Percentiles rank a stretch among this genome's conserved stretches.
Conservation (phyloP, 2,329 filamentous ascomycete species). For the Alternaria gaisen region DNA sequence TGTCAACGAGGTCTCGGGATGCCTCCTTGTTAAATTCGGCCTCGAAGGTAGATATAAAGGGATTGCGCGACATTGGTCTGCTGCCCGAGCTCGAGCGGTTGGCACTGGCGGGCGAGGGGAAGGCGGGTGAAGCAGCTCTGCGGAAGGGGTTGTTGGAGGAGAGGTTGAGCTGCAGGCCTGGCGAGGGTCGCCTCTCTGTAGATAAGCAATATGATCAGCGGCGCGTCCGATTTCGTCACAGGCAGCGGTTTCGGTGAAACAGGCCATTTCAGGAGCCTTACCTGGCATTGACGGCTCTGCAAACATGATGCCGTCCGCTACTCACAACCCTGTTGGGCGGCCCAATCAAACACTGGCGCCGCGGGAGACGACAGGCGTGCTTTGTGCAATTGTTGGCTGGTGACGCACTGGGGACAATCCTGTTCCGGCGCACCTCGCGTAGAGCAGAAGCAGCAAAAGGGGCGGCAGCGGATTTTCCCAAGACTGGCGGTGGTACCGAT, state of each 20-base stretch:
- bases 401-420: slow-evolving; percentile 34
- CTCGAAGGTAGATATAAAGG: slow-evolving; percentile 72
- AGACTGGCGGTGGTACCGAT: slow-evolving; percentile 47
- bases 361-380: slow-evolving; percentile 31
- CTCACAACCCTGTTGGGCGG: slow-evolving; percentile 40
- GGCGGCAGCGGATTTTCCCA: slow-evolving; percentile 23
- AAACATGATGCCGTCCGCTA: slow-evolving; percentile 51
- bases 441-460: slow-evolving; percentile 23
- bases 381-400: slow-evolving; percentile 27
- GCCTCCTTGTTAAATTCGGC: slow-evolving; percentile 52
- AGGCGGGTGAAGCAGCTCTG: slow-evolving; percentile 69
- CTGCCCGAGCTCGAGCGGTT: slow-evolving; percentile 61
- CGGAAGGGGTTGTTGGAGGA: slow-evolving; percentile 81
- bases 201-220: slow-evolving; percentile 43
- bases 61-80: slow-evolving; percentile 76
- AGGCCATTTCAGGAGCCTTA: slow-evolving; percentile 45
- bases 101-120: slow-evolving; percentile 54
- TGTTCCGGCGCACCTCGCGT: slow-evolving; percentile 24
- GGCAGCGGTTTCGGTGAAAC: slow-evolving; percentile 44
- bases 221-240: slow-evolving; percentile 41
- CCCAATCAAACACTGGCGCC: slow-evolving; percentile 46
- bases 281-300: slow-evolving; percentile 55
- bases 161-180: slow-evolving; percentile 70
- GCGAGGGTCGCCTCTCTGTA: slow-evolving; percentile 58
- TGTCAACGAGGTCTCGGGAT: slow-evolving; percentile 45